phyloP scores from a whole-genome alignment of 1,139 yeast genomes.

The Geotrichum bryndzae region DNA sequence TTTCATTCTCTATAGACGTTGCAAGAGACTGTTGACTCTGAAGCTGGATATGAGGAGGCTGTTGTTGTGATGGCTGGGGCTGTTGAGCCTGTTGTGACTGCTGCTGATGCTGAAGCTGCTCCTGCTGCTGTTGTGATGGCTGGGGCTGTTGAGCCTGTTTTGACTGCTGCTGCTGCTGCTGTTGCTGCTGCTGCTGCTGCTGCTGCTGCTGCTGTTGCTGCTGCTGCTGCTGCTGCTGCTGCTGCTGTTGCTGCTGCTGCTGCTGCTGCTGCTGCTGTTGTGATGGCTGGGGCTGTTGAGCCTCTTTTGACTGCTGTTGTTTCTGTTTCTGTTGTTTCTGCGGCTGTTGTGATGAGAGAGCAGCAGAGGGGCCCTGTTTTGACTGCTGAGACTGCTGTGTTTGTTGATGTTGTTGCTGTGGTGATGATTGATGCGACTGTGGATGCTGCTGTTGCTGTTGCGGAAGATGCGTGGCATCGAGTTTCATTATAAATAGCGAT shows the following conservation, averaged over 20 bases:
- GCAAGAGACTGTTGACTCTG: not conserved
- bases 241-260: not conserved
- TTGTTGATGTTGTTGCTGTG: not conserved
- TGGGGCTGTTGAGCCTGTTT: not conserved
- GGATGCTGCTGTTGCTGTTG: not conserved
- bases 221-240: not conserved
- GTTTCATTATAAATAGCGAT: not conserved
- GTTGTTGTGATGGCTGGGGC: not conserved
- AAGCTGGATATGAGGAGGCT: not conserved
- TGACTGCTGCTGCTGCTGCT: not conserved
- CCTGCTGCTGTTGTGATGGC: not conserved
- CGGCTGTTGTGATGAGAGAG: not conserved
- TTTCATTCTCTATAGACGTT: slow-evolving; percentile 25
- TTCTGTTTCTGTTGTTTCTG: no score
- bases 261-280: not conserved
- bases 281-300: not conserved
- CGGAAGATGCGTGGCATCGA: not conserved
- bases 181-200: not conserved
- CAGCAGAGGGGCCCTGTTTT: not conserved
- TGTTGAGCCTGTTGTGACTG: not conserved
- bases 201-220: not conserved
- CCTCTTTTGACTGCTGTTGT: not conserved
- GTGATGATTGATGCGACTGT: not conserved
- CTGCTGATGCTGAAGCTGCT: not conserved
- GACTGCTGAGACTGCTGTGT: not conserved